phyloP scores from a whole-genome alignment of 257 asterid species.

The Catharanthus roseus region DNA sequence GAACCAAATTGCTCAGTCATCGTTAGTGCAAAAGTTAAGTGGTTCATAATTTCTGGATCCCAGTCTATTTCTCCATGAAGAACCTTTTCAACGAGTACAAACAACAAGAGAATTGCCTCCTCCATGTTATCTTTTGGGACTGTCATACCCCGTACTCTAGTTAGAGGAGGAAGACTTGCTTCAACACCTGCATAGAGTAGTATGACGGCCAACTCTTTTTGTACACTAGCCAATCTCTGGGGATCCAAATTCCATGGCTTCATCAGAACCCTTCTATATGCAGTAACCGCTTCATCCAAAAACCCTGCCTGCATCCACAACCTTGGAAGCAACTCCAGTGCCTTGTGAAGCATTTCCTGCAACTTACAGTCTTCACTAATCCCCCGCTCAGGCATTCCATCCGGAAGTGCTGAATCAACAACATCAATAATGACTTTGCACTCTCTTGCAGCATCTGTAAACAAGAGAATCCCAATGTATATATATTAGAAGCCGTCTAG shows the following conservation, averaged over 20 bases:
- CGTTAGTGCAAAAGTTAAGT: constrained; percentile 62
- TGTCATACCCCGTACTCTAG: constrained; percentile 26
- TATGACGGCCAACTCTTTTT: constrained; percentile 59
- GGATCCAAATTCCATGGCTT: constrained; percentile 77
- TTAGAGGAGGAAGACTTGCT: constrained; percentile 38
- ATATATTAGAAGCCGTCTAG: constrained; percentile 11
- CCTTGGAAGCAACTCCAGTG: constrained; percentile 71
- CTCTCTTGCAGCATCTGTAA: constrained; percentile 78
- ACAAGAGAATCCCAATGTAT: constrained; percentile 7
- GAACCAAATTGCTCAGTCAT: constrained; percentile 48
- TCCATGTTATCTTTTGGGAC: constrained; percentile 42
- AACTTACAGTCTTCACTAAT: constrained; percentile 55
- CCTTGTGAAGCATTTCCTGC: constrained; percentile 72
- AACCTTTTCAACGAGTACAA: constrained; percentile 53
- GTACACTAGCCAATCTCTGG: constrained; percentile 54
- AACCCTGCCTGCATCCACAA: constrained; percentile 65
- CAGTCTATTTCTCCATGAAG: constrained; percentile 54
- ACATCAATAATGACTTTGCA: constrained; percentile 76
- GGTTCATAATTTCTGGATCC: constrained; percentile 75
- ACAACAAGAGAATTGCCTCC: constrained; percentile 75
- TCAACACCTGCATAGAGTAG: constrained; percentile 77
- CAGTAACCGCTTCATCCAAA: constrained; percentile 63
- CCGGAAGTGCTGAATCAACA: constrained; percentile 77
- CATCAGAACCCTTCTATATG: constrained; percentile 59
- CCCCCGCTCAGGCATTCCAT: constrained; percentile 38